Percentiles rank a stretch among this genome's conserved stretches.
These are phyloP conservation scores for Cadophora gregata DNA, from an alignment of 2,329 filamentous ascomycete genomes.

Conservation along the genomic window DNA sequence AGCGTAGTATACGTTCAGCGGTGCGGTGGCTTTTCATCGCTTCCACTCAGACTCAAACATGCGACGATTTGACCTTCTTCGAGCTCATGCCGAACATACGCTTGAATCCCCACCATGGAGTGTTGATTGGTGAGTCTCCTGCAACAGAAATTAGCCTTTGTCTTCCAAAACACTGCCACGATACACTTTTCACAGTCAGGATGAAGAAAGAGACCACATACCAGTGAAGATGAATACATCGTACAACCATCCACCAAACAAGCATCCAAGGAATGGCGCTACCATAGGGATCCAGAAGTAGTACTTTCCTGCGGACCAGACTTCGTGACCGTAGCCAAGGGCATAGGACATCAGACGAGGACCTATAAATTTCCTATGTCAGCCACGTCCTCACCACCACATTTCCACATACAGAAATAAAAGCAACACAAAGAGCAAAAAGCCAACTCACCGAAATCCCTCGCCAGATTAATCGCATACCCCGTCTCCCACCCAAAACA, in stretches of 20 bases:
- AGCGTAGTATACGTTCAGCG: too few species aligned
- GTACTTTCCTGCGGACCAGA: constrained; percentile 71
- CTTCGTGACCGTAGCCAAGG: constrained; percentile 70
- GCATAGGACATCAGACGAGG: constrained; percentile 70
- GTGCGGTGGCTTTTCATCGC: too few species aligned
- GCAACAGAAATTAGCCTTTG: constrained; percentile 6
- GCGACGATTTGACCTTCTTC: neutral
- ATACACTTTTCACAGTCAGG: too few species aligned
- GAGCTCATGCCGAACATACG: constrained; percentile 19
- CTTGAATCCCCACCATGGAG: constrained; percentile 42
- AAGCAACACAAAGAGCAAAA: constrained; percentile 54
- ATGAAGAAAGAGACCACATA: neutral
- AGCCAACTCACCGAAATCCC: constrained; percentile 70
- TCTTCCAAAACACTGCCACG: neutral
- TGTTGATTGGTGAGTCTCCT: constrained; percentile 41
- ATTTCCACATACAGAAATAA: too few species aligned
- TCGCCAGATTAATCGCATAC: constrained; percentile 75
- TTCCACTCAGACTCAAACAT: neutral
- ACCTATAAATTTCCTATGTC: constrained; percentile 38
- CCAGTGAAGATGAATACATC: constrained; percentile 74
- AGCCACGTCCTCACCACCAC: too few species aligned
- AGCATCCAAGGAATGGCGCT: constrained; percentile 68
- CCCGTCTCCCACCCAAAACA: constrained; percentile 78
- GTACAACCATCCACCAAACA: constrained; percentile 70
- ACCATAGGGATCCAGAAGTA: constrained; percentile 83